A percentile compares a stretch with the other conserved stretches of the same genome.
Evolutionary conservation across 805 yeast species (phyloP).

Genomic region (Lipomyces lipofer): DNA sequence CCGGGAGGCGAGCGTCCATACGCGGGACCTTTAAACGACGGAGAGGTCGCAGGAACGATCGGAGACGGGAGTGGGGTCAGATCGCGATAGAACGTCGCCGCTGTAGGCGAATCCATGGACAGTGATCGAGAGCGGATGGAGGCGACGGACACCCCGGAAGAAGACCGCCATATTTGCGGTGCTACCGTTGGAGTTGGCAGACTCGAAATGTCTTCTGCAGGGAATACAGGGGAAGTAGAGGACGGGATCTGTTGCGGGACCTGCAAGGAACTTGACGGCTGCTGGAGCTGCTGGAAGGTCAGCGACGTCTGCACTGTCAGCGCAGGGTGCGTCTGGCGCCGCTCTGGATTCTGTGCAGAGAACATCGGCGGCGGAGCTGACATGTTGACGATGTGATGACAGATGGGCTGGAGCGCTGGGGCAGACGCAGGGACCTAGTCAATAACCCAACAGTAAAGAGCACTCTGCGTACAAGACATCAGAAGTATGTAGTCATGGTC

Average conservation of each 20-base stretch:
- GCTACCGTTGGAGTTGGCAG: neutral
- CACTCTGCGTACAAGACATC: too few relatives aligned
- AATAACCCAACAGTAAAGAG: too few relatives aligned
- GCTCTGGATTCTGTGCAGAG: neutral
- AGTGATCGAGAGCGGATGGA: conserved; percentile 21
- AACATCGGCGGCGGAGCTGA: neutral
- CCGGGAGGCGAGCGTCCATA: conserved; percentile 14
- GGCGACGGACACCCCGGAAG: conserved; percentile 1
- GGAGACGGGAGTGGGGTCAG: conserved; percentile 35
- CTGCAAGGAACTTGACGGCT: conserved; percentile 6
- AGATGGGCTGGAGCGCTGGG: too few relatives aligned
- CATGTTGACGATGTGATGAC: too few relatives aligned
- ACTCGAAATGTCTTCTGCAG: conserved; percentile 1
- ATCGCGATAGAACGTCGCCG: conserved; percentile 27
- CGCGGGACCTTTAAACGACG: conserved; percentile 13
- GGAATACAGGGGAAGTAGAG: neutral
- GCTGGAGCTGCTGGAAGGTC: conserved; percentile 4
- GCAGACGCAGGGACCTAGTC: too few relatives aligned
- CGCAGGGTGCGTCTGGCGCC: conserved; percentile 9
- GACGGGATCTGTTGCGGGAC: neutral
- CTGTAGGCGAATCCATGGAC: conserved; percentile 27
- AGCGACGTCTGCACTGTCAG: conserved; percentile 8
- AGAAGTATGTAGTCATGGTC: too few relatives aligned
- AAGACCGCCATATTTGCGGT: conserved; percentile 6
- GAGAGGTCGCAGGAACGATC: conserved; percentile 24